phyloP scores from a whole-genome alignment of 495 filamentous ascomycete genomes.

The Aspergillus avenaceus region DNA sequence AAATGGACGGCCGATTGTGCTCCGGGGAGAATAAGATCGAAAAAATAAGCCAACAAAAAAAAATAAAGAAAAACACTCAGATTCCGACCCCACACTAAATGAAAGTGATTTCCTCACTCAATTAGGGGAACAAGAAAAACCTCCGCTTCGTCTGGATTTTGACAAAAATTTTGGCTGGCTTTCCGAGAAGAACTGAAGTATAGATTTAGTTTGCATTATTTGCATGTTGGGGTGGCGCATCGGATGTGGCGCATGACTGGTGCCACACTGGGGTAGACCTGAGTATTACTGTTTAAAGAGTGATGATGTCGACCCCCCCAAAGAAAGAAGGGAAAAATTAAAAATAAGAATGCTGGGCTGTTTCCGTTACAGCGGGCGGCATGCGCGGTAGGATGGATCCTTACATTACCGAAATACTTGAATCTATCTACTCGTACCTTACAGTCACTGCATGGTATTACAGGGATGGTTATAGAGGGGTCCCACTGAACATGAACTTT shows the following conservation, averaged over 20 bases:
- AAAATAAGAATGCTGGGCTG: not conserved
- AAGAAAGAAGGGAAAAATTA: too few relatives aligned
- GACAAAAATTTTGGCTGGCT: constrained; percentile 11
- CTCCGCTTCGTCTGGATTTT: not conserved
- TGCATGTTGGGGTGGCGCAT: constrained; percentile 11
- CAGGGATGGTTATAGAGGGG: not conserved
- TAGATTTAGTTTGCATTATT: constrained; percentile 15
- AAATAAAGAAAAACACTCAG: too few relatives aligned
- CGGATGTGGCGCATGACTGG: not conserved
- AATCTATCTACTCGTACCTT: not conserved
- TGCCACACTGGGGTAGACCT: not conserved
- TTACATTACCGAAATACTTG: constrained; percentile 4
- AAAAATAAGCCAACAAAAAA: too few relatives aligned
- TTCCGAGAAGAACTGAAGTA: not conserved
- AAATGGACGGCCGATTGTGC: not conserved
- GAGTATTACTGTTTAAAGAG: not conserved
- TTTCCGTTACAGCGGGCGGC: constrained; percentile 2
- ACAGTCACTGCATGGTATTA: not conserved
- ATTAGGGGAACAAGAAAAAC: not conserved
- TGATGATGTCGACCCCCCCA: not conserved
- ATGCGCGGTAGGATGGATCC: constrained; percentile 7
- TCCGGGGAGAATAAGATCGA: not conserved
- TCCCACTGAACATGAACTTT: constrained; percentile 10
- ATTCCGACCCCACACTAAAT: not conserved
- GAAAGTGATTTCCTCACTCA: too few relatives aligned